Evolutionary conservation across 805 yeast genomes (phyloP).

Genomic region (Scheffersomyces amazonensis): DNA sequence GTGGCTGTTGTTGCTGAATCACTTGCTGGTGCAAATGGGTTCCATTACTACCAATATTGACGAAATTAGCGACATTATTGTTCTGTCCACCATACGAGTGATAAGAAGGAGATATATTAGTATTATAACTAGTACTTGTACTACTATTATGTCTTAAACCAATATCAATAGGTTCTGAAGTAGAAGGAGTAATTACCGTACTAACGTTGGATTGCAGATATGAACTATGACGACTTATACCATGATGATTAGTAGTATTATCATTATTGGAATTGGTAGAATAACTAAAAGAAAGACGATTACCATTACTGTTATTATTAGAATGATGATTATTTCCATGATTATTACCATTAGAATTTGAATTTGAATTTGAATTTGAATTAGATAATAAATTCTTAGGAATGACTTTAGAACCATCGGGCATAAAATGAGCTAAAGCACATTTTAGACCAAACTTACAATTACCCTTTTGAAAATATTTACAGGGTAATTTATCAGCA

Average conservation of each 20-base stretch:
- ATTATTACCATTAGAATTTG: constrained; percentile 1
- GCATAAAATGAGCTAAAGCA: constrained; percentile 87
- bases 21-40: constrained; percentile 2
- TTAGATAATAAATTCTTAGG: constrained; percentile 22
- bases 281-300: neutral
- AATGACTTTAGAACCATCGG: constrained; percentile 84
- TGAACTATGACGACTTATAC: too few relatives aligned
- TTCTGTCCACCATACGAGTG: neutral
- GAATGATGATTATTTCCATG: constrained; percentile 1
- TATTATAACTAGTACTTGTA: neutral
- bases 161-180: neutral
- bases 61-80: constrained; percentile 10
- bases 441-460: constrained; percentile 94
- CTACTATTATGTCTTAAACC: neutral
- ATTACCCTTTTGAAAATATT: constrained; percentile 93
- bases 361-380: constrained; percentile 3
- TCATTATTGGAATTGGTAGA: neutral
- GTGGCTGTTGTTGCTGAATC: constrained; percentile 1
- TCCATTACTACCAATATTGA: constrained; percentile 4
- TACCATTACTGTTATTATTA: neutral
- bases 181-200: neutral
- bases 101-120: neutral
- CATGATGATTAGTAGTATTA: constrained; percentile 1
- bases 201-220: neutral
- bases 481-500: constrained; percentile 69